These are phyloP conservation scores for Populus hybrid DNA, from an alignment of 441 rosid genomes.

Conservation along the genomic window DNA sequence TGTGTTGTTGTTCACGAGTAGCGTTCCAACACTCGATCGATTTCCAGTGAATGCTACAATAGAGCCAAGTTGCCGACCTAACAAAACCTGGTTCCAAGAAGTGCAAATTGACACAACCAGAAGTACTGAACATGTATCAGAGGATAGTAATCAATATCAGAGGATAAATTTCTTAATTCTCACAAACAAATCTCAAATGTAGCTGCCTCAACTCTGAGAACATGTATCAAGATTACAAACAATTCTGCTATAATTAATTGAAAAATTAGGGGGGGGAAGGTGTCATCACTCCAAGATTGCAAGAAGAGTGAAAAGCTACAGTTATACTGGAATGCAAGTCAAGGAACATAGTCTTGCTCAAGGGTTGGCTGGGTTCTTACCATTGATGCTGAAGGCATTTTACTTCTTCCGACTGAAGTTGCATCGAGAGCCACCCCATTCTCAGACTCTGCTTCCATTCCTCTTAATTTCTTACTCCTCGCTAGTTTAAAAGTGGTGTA, in stretches of 20 bases:
- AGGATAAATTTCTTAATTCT: background rate
- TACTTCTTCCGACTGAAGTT: conserved; percentile 40
- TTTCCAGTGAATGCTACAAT: background rate
- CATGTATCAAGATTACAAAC: background rate
- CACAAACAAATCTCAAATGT: background rate
- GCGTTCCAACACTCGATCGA: background rate
- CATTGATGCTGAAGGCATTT: conserved; percentile 71
- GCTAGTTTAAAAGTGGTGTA: conserved; percentile 9
- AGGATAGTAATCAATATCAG: background rate
- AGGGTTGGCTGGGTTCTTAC: conserved; percentile 74
- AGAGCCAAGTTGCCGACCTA: background rate
- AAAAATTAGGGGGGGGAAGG: background rate
- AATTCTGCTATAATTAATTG: background rate
- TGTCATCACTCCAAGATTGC: background rate
- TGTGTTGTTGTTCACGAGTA: background rate
- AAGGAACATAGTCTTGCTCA: conserved; percentile 50
- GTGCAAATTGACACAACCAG: background rate
- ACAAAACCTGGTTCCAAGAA: background rate
- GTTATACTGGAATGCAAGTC: background rate
- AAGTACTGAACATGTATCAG: background rate
- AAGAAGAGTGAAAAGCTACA: background rate
- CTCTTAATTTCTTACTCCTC: conserved; percentile 37
- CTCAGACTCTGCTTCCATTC: conserved; percentile 70
- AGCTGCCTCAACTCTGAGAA: background rate
- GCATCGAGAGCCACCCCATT: conserved; percentile 45